These are phyloP conservation scores for Casaregolazyma suthepensis DNA, from an alignment of 1,139 yeast genomes.

Conservation along the genomic window DNA sequence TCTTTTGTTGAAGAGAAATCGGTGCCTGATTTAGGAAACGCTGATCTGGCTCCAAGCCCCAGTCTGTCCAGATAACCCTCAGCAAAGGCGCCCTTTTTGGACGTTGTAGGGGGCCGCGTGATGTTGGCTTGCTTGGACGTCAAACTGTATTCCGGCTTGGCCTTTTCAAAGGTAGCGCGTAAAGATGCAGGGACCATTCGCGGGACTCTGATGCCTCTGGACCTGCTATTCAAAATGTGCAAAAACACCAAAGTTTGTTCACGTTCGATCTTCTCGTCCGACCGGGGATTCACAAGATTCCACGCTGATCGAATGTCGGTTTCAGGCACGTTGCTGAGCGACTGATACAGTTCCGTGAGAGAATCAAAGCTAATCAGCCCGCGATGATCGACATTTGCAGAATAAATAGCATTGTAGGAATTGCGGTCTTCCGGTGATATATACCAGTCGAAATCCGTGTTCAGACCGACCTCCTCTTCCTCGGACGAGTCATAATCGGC, in stretches of 20 bases:
- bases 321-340: conserved; percentile 67
- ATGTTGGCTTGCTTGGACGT: conserved; percentile 46
- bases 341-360: conserved; percentile 59
- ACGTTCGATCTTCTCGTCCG: conserved; percentile 80
- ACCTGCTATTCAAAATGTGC: conserved; percentile 86
- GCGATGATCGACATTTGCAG: conserved; percentile 65
- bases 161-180: conserved; percentile 86
- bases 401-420: conserved; percentile 73
- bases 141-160: conserved; percentile 70
- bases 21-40: conserved; percentile 52
- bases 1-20: conserved; percentile 70
- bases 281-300: conserved; percentile 90
- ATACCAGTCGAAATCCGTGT: conserved; percentile 89
- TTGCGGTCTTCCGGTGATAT: conserved; percentile 81
- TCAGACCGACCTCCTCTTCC: conserved; percentile 48
- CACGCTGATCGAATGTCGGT: conserved; percentile 90
- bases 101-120: conserved; percentile 15
- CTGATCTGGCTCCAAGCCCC: conserved; percentile 37
- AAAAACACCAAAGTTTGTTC: conserved; percentile 87
- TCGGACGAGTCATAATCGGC: conserved; percentile 30
- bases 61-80: conserved; percentile 41
- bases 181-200: conserved; percentile 91
- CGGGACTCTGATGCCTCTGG: conserved; percentile 82
- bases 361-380: conserved; percentile 81
- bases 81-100: conserved; percentile 43